Evolutionary conservation across 2,329 filamentous ascomycete genomes (phyloP).

Genomic region (Colletotrichum lentis): DNA sequence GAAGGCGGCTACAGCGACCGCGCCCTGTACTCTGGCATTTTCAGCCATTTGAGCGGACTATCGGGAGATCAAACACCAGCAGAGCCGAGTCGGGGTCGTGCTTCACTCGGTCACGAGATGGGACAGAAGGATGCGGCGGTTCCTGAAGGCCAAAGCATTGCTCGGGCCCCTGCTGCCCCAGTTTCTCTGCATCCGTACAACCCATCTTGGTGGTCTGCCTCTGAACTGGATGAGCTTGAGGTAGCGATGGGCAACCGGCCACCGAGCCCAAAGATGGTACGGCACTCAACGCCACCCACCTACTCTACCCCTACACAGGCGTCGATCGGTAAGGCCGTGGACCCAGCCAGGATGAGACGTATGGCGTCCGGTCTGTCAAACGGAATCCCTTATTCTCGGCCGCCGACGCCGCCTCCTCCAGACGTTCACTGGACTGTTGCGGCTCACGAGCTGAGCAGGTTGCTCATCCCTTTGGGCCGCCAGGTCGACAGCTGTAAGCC

Average conservation of each 20-base stretch:
- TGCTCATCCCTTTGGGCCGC: slow-evolving; percentile 79
- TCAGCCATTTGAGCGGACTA: slow-evolving; percentile 89
- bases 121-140: slow-evolving; percentile 58
- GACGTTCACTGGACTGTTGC: slow-evolving; percentile 87
- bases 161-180: slow-evolving; percentile 39
- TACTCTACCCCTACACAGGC: slow-evolving; percentile 90
- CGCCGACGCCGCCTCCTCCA: slow-evolving; percentile 74
- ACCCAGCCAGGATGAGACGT: slow-evolving; percentile 70
- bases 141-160: slow-evolving; percentile 44
- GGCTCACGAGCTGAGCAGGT: slow-evolving; percentile 81
- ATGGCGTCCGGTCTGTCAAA: slow-evolving; percentile 65
- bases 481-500: slow-evolving; percentile 78
- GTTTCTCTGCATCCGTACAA: slow-evolving; percentile 63
- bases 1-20: slow-evolving; percentile 97
- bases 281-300: slow-evolving; percentile 68
- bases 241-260: slow-evolving; percentile 61
- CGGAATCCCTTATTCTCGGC: slow-evolving; percentile 51
- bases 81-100: slow-evolving; percentile 43
- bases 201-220: slow-evolving; percentile 73
- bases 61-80: slow-evolving; percentile 60
- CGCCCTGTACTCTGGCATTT: slow-evolving; percentile 84
- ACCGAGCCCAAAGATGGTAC: slow-evolving; percentile 61
- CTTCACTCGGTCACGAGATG: slow-evolving; percentile 67
- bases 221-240: slow-evolving; percentile 75
- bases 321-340: slow-evolving; percentile 80